Base-by-base conservation (phyloP, 352 stramenopile species). In the Globisporangium paddicum region DNA sequence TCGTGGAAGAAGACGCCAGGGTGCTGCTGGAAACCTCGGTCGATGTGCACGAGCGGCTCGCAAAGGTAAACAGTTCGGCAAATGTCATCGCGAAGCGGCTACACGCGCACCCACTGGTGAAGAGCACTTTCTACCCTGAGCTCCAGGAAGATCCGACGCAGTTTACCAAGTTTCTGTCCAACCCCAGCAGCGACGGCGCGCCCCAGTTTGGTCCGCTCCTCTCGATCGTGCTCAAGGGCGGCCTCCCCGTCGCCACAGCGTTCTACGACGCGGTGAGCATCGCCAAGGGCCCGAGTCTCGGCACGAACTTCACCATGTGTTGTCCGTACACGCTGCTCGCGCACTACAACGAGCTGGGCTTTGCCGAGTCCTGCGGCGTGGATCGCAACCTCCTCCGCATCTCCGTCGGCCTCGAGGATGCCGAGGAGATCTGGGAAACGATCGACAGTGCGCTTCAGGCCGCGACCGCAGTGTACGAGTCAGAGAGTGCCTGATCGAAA, bases 271-370 rank as follows among this genome's bases (percentile, higher is more conserved):
- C 73, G 2, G 57, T 98, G 30, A 74, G 77, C 38, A 68, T 95
- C 35, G 87, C 86, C 26, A 97, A 96, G 53, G 85, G 88, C 0
- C 87, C 87, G 30, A 95, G 86, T 35, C 82, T 98, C 21, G 94
- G 94, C 37, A 98, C 93, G 0, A 98, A 98, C 71, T 98, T 98
- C 63, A 97, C 93, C 19, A 72, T 98, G 16, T 74, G 76, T 18
- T 98, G 88, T 70, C 91, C 94, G 11, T 98, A 98, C 72, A 93
- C 91, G 18, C 56, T 98, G 32, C 68, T 98, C 0, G 94, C 94
- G 1, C 94, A 98, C 63, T 98, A 96, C 63, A 60, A 88, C 34
- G 94, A 98, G 68, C 74, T 98, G 41, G 87, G 96, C 52, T 98
- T 95, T 64, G 90, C 86, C 21, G 82, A 95, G 62, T 76, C 78